A percentile compares a stretch with the other conserved stretches of the same genome.
These are phyloP conservation scores for Apiospora marii DNA, from an alignment of 2,329 filamentous ascomycete genomes.

Conservation along the genomic window DNA sequence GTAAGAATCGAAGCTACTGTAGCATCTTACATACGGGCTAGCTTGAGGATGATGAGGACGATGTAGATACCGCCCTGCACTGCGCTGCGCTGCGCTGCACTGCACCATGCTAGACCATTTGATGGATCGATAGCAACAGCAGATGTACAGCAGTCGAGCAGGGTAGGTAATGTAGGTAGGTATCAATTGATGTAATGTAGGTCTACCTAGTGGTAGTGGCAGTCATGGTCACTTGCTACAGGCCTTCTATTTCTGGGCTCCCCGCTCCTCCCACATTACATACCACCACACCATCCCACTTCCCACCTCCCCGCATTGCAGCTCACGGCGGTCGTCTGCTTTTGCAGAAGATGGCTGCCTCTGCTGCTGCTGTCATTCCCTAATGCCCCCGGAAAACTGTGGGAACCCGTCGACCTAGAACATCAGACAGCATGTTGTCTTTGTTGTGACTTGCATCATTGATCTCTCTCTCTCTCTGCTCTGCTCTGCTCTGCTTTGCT, in stretches of 20 bases:
- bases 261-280: conserved; percentile 6
- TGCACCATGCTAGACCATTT: neutral
- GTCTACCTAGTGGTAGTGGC: too few species aligned
- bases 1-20: conserved; percentile 3
- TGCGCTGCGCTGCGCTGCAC: neutral
- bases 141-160: neutral
- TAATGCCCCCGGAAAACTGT: neutral
- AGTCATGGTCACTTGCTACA: neutral
- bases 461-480: too few species aligned
- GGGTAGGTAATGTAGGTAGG: neutral
- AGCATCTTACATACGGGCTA: conserved; percentile 2
- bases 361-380: conserved; percentile 2
- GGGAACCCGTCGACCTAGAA: conserved; percentile 10
- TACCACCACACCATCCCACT: conserved; percentile 3
- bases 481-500: too few species aligned
- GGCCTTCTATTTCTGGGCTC: conserved; percentile 14
- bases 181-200: neutral
- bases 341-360: neutral
- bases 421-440: conserved; percentile 8
- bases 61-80: conserved; percentile 10
- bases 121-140: neutral
- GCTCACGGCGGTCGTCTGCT: neutral
- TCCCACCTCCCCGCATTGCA: conserved; percentile 19
- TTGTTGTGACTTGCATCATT: conserved; percentile 8
- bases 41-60: neutral